phyloP scores from a whole-genome alignment of 495 filamentous ascomycete genomes.

The Tuber magnatum region DNA sequence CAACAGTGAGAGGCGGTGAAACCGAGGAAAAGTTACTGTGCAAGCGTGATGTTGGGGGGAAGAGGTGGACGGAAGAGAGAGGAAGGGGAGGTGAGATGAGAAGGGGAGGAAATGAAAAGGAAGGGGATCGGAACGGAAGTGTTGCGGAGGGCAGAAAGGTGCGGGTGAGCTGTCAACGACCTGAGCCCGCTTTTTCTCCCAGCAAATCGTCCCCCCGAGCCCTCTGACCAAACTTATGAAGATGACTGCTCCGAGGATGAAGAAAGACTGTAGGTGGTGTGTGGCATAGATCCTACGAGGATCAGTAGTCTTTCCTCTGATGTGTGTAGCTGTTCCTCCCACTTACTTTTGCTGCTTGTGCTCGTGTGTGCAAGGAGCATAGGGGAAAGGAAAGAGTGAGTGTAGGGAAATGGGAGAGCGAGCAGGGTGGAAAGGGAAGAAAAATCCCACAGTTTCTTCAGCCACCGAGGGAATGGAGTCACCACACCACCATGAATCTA shows the following conservation, averaged over 20 bases:
- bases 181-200: slow-evolving; percentile 22
- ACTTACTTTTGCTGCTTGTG: slow-evolving; percentile 2
- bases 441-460: slow-evolving; percentile 8
- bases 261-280: slow-evolving; percentile 25
- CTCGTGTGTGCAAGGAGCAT: slow-evolving; percentile 10
- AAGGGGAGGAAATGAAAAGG: slow-evolving; percentile 13
- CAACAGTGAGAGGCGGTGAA: slow-evolving; percentile 2
- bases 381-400: slow-evolving; percentile 2
- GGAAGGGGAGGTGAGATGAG: slow-evolving; percentile 24
- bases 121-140: slow-evolving; percentile 12
- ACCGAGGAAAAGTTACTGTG: slow-evolving; percentile 6
- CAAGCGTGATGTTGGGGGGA: slow-evolving; percentile 25
- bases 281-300: slow-evolving; percentile 31
- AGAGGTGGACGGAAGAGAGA: slow-evolving; percentile 15
- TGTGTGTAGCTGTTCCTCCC: slow-evolving; percentile 9
- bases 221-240: not conserved
- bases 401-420: slow-evolving; percentile 15
- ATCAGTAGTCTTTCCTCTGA: slow-evolving; percentile 33
- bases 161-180: slow-evolving; percentile 38
- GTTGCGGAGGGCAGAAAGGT: slow-evolving; percentile 18
- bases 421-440: slow-evolving; percentile 35
- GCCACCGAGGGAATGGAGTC: slow-evolving; percentile 1
- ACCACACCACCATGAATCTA: slow-evolving; percentile 2
- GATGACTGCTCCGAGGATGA: slow-evolving; percentile 22
- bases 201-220: slow-evolving; percentile 21